These are phyloP conservation scores for Niveomyces coronatus DNA, from an alignment of 2,329 filamentous ascomycete genomes.

Conservation along the genomic window DNA sequence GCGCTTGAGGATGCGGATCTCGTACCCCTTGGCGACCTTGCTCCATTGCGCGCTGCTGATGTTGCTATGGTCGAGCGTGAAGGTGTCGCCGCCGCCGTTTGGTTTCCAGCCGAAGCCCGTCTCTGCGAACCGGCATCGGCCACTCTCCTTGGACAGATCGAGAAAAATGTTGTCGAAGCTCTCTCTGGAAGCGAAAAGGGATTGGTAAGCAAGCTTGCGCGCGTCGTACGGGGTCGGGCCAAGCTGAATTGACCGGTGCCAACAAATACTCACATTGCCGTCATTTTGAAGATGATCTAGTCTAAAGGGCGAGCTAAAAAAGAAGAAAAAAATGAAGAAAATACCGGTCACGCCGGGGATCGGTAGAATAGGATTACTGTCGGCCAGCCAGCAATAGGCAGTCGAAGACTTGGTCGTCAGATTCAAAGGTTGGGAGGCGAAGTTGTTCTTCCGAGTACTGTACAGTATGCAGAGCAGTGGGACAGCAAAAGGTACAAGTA, in stretches of 20 bases:
- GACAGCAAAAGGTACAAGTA: no score
- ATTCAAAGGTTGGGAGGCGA: no score
- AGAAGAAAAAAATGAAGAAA: no score
- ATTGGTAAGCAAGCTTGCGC: background rate
- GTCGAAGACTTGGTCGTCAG: no score
- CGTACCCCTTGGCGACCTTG: constrained; percentile 80
- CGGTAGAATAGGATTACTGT: no score
- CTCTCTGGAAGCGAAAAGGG: constrained; percentile 43
- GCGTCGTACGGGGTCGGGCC: background rate
- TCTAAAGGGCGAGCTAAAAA: background rate
- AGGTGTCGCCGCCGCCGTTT: constrained; percentile 74
- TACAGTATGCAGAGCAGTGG: no score
- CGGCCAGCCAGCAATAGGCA: no score
- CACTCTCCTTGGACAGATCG: constrained; percentile 84
- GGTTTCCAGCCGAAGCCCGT: constrained; percentile 95
- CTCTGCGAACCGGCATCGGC: constrained; percentile 91
- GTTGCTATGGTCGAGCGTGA: constrained; percentile 81
- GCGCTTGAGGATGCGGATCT: constrained; percentile 82
- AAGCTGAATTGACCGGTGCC: background rate
- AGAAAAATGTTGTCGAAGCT: constrained; percentile 96
- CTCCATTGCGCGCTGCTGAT: constrained; percentile 90
- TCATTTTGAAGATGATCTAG: constrained; percentile 19
- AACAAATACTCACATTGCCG: constrained; percentile 25
- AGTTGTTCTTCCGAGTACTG: no score
- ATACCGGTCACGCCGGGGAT: no score